Base-by-base conservation (phyloP, 768 basidiomycete species). In the Phaeotremella fagi region DNA sequence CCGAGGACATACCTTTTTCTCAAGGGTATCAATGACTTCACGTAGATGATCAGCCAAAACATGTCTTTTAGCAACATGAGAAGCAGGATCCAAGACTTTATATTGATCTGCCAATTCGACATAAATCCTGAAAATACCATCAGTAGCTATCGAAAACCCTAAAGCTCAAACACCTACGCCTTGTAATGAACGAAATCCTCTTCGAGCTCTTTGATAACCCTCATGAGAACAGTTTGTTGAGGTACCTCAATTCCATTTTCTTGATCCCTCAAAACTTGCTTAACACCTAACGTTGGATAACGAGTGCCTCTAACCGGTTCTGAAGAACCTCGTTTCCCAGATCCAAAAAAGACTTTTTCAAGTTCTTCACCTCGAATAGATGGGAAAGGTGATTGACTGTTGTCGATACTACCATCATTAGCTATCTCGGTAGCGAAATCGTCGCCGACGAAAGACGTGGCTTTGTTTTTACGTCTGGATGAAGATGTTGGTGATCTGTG, bases 181-280 rank as follows among this genome's bases (percentile, higher is more conserved):
- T 90, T 95, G 73, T 92, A 94, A 75, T 90, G 89, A 29, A 82
- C 82, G 67, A 97, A 98, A 69, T 99, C 94, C 56, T 90, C 90
- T 70, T 98, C 94, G 6, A 99, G 78, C 74, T 94, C 90, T 55
- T 85, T 73, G 26, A 97, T 77, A 11, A 95, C 89, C 3, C 87
- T 79, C 25, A 83, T 80, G 3, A 95, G 80, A 12, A 94, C 82
- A 0, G 90, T 91, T 74, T 97, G 92, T 22, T 90, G 87, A 1
- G 90, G 91, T 5, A 88, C 62, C 15, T 70, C 63, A 4, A 81
- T 81, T 14, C 69, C 71, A 22, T 16, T 11, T 6, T 77, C 80
- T 48, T 79, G 79, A n/a, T n/a, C n/a, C n/a, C n/a, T n/a, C 4
- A 68, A 76, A 57, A 80, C 79, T 15, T 79, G 81, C 63, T 42